These are phyloP conservation scores for Cordia subcordata DNA, from an alignment of 257 asterid species.

Conservation along the genomic window DNA sequence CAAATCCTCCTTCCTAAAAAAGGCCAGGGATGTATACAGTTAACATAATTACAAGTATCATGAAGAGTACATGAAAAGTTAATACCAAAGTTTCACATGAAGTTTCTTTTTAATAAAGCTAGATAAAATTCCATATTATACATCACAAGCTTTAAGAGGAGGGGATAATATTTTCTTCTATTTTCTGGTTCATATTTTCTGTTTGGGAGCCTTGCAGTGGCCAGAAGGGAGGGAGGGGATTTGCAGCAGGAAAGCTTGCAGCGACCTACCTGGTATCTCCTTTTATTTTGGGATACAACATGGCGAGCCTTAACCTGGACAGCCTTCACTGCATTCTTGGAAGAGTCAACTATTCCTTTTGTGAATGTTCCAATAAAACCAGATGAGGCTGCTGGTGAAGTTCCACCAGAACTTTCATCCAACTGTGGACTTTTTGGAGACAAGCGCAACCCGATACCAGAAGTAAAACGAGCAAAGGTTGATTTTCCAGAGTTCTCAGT, in stretches of 20 bases:
- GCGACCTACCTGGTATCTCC: conserved; percentile 89
- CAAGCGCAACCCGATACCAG: conserved; percentile 71
- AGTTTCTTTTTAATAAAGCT: not conserved
- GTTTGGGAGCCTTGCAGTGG: no score
- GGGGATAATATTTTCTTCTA: not conserved
- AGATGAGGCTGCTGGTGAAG: conserved; percentile 59
- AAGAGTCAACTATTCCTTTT: conserved; percentile 88
- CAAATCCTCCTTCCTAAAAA: conserved; percentile 96
- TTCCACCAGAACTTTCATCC: conserved; percentile 51
- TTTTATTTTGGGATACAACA: conserved; percentile 93
- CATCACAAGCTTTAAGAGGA: not conserved
- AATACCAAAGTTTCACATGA: not conserved
- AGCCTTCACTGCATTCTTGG: conserved; percentile 93
- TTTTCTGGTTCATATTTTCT: not conserved
- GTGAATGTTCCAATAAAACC: conserved; percentile 81
- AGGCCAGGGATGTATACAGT: conserved; percentile 12
- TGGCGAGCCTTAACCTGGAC: conserved; percentile 98
- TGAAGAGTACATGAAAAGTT: not conserved
- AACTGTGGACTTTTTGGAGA: conserved; percentile 79
- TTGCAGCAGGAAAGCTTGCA: conserved; percentile 4
- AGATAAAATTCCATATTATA: not conserved
- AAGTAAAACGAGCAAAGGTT: conserved; percentile 61
- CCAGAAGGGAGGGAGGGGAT: conserved; percentile 1
- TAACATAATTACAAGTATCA: conserved; percentile 4
- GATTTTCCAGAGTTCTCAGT: conserved; percentile 62